Evolutionary conservation across 352 stramenopile species (phyloP).

Genomic region (Phytophthora ramorum): DNA sequence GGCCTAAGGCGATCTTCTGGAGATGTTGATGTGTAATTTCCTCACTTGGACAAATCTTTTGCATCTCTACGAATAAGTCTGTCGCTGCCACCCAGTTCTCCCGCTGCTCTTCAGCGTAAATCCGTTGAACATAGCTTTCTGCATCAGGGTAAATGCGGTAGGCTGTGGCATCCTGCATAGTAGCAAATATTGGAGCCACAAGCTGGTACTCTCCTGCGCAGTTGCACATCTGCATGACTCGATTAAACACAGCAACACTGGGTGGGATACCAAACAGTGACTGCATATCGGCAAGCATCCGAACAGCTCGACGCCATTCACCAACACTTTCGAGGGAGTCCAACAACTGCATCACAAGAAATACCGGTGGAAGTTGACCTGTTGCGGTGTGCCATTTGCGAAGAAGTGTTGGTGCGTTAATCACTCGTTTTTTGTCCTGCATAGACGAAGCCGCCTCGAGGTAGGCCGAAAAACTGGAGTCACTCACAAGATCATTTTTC

Average conservation of each 20-base stretch:
- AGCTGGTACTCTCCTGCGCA: slow-evolving; percentile 49
- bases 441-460: slow-evolving; percentile 42
- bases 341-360: slow-evolving; percentile 53
- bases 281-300: slow-evolving; percentile 54
- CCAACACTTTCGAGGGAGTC: slow-evolving; percentile 52
- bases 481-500: slow-evolving; percentile 39
- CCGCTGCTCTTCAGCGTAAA: slow-evolving; percentile 70
- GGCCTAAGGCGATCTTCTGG: slow-evolving; percentile 67
- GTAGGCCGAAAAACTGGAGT: slow-evolving; percentile 51
- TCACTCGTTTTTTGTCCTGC: slow-evolving; percentile 41
- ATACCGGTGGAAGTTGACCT: slow-evolving; percentile 28
- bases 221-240: slow-evolving; percentile 78
- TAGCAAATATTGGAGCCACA: slow-evolving; percentile 71
- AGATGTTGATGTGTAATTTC: slow-evolving; percentile 58
- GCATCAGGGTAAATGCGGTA: slow-evolving; percentile 58
- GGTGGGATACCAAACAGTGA: slow-evolving; percentile 49
- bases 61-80: slow-evolving; percentile 80
- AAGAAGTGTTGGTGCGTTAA: slow-evolving; percentile 42
- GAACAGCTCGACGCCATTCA: slow-evolving; percentile 56
- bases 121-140: slow-evolving; percentile 78
- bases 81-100: slow-evolving; percentile 75
- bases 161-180: slow-evolving; percentile 59
- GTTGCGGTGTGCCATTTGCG: slow-evolving; percentile 46
- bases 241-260: slow-evolving; percentile 56
- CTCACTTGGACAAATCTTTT: slow-evolving; percentile 57